phyloP scores from a whole-genome alignment of 768 basidiomycete genomes.

The Cystoderma amianthinum region DNA sequence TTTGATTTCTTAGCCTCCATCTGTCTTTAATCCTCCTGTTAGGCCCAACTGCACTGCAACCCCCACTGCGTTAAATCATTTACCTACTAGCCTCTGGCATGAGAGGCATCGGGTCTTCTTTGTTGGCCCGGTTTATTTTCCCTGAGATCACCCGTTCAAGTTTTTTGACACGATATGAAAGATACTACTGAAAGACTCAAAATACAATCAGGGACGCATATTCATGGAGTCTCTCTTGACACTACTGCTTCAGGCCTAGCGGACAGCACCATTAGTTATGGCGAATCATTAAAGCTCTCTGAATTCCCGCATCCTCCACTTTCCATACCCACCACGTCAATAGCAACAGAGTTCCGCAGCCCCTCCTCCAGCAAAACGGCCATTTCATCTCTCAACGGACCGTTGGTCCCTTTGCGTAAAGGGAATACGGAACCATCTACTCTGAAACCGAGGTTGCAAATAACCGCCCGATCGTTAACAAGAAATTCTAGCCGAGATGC shows the following conservation, averaged over 20 bases:
- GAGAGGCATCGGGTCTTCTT: no score
- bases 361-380: conserved; percentile 16
- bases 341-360: conserved; percentile 20
- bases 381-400: conserved; percentile 16
- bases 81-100: no score
- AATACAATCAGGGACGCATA: conserved; percentile 9
- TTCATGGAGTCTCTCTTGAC: conserved; percentile 30
- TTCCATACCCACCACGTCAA: conserved; percentile 36
- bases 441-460: neutral
- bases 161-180: no score
- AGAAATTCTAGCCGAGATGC: neutral
- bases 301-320: conserved; percentile 49
- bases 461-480: no score
- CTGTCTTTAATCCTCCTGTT: no score
- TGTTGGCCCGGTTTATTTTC: no score
- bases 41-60: no score
- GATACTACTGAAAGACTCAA: no score
- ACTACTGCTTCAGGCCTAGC: conserved; percentile 53
- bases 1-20: no score
- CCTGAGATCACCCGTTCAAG: no score
- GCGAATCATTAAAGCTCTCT: conserved; percentile 30
- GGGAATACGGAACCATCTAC: neutral
- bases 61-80: no score
- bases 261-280: conserved; percentile 48
- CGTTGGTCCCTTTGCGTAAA: conserved; percentile 6